These are phyloP conservation scores for Kodamaea suecica DNA, from an alignment of 1,139 yeast genomes.

Conservation along the genomic window DNA sequence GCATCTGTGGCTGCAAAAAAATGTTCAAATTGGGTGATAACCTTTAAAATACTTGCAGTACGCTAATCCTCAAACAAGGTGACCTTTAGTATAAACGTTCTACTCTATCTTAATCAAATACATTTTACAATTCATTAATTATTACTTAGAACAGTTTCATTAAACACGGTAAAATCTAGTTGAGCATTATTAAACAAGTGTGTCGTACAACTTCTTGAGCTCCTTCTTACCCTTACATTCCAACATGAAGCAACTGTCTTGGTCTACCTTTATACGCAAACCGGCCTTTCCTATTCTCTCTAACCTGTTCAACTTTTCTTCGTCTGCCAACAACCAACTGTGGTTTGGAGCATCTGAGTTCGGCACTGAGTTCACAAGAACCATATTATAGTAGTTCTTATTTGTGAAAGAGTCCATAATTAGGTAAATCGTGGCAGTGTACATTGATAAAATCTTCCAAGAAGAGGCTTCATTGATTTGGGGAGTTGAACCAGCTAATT, in stretches of 20 bases:
- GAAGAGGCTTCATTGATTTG: slow-evolving; percentile 36
- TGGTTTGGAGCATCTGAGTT: slow-evolving; percentile 18
- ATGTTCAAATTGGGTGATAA: too few species aligned
- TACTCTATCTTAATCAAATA: too few species aligned
- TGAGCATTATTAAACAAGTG: slow-evolving; percentile 19
- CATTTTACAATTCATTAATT: too few species aligned
- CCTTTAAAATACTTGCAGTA: too few species aligned
- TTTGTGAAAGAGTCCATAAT: slow-evolving; percentile 27
- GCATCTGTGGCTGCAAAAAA: too few species aligned
- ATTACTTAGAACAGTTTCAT: neutral
- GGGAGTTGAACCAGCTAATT: slow-evolving; percentile 28
- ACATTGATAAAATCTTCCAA: slow-evolving; percentile 46
- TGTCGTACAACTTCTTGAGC: slow-evolving; percentile 33
- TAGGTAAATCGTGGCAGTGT: slow-evolving; percentile 27
- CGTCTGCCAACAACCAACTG: slow-evolving; percentile 37
- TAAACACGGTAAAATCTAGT: neutral
- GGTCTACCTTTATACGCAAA: slow-evolving; percentile 33
- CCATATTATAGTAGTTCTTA: slow-evolving; percentile 30
- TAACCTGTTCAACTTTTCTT: slow-evolving; percentile 27
- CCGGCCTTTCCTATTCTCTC: slow-evolving; percentile 48
- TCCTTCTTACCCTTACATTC: slow-evolving; percentile 48
- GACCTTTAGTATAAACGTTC: too few species aligned
- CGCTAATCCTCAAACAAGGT: too few species aligned
- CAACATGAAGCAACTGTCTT: slow-evolving; percentile 38
- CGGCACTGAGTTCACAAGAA: slow-evolving; percentile 20